These are phyloP conservation scores for Monosporascus sp. DNA, from an alignment of 2,329 filamentous ascomycete species.

Conservation along the genomic window DNA sequence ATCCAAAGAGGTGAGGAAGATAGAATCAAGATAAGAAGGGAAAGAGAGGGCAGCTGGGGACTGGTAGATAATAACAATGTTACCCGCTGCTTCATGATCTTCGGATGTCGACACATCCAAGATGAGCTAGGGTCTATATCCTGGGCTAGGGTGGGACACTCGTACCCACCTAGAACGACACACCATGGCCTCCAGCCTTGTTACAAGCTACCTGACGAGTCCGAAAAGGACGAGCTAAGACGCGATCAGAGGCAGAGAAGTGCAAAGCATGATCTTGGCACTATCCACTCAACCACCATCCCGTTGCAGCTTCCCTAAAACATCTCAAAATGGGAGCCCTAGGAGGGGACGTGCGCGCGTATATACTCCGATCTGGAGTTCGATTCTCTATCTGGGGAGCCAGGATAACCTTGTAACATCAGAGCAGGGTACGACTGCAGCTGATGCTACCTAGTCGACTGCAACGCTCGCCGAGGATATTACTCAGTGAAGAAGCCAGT, in stretches of 20 bases:
- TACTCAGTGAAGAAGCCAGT: too few relatives aligned
- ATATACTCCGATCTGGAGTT: background rate
- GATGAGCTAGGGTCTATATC: conserved; percentile 27
- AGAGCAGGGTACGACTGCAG: background rate
- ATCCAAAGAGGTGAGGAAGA: conserved; percentile 28
- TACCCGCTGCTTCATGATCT: conserved; percentile 29
- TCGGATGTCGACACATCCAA: conserved; percentile 28
- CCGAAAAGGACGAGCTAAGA: conserved; percentile 26
- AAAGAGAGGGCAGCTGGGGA: conserved; percentile 20
- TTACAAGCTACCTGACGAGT: conserved; percentile 30
- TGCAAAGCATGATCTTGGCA: conserved; percentile 30
- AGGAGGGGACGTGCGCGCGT: conserved; percentile 7
- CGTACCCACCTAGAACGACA: conserved; percentile 23
- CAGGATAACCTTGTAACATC: background rate
- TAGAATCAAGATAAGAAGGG: conserved; percentile 33
- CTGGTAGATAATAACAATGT: conserved; percentile 33
- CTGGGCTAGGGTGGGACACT: conserved; percentile 26
- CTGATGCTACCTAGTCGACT: background rate
- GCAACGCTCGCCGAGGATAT: background rate
- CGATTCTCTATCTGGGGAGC: background rate
- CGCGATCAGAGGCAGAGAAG: conserved; percentile 22
- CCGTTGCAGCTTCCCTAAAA: conserved; percentile 23
- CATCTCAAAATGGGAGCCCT: conserved; percentile 20
- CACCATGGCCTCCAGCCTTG: conserved; percentile 34
- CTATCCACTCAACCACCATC: conserved; percentile 25